Conservation (phyloP, 257 asterid species). For the Nicotiana attenuata region DNA sequence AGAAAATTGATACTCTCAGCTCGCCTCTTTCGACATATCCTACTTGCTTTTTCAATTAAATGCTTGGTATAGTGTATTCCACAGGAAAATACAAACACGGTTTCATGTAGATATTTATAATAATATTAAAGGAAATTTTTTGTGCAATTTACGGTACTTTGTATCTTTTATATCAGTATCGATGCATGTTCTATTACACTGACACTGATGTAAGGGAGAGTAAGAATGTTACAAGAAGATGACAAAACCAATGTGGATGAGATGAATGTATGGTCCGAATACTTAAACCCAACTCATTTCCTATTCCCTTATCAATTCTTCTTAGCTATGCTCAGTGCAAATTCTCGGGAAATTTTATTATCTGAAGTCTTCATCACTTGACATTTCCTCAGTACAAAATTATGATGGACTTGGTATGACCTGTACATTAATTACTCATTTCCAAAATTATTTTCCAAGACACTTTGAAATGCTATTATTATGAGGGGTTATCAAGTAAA, state of each 20-base stretch:
- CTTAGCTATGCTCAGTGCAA: no score
- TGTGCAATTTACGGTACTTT: neutral
- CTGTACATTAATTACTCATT: neutral
- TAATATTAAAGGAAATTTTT: neutral
- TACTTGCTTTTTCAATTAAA: neutral
- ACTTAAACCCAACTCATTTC: neutral
- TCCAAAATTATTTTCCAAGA: no score
- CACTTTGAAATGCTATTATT: no score
- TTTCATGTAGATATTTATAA: slow-evolving; percentile 6
- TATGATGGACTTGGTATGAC: neutral
- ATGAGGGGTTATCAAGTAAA: neutral
- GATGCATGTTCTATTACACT: neutral
- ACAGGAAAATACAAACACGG: neutral
- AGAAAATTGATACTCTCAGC: neutral
- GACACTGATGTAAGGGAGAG: neutral
- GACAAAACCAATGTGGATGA: neutral
- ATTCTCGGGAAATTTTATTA: neutral
- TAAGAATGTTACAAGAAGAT: neutral
- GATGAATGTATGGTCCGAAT: neutral
- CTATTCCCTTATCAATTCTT: no score
- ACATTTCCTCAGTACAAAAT: neutral
- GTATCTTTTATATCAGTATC: neutral
- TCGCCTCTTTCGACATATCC: neutral
- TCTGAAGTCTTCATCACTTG: neutral
- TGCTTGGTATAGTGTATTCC: neutral